Evolutionary conservation across 805 yeast species (phyloP).

Genomic region (Pichia nanzhaoensis): DNA sequence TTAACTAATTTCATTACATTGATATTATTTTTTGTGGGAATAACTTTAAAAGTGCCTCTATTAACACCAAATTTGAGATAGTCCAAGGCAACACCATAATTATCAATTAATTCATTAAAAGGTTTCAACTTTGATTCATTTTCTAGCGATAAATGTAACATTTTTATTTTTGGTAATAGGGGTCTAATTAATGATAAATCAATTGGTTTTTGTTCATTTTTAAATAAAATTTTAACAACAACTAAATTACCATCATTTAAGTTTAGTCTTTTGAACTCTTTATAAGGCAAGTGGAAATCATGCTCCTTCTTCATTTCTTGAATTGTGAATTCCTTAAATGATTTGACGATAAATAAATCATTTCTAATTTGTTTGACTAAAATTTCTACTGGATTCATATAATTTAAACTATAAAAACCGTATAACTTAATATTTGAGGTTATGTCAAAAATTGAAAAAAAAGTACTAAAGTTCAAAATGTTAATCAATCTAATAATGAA

Average conservation of each 20-base stretch:
- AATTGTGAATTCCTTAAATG: slow-evolving; percentile 26
- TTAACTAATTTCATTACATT: slow-evolving; percentile 25
- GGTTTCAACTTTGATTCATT: slow-evolving; percentile 26
- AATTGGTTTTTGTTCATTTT: slow-evolving; percentile 28
- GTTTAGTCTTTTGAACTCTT: slow-evolving; percentile 26
- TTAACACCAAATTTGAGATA: slow-evolving; percentile 29
- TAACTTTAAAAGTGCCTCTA: slow-evolving; percentile 23
- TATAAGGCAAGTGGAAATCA: slow-evolving; percentile 29
- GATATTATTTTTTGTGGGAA: slow-evolving; percentile 22
- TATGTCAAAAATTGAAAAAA: slow-evolving; percentile 27
- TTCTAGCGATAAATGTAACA: slow-evolving; percentile 26
- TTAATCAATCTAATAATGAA: slow-evolving; percentile 21
- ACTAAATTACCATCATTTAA: slow-evolving; percentile 26
- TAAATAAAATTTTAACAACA: slow-evolving; percentile 26
- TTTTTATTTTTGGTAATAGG: slow-evolving; percentile 21
- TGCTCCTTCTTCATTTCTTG: slow-evolving; percentile 29
- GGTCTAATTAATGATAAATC: slow-evolving; percentile 24
- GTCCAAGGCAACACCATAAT: slow-evolving; percentile 17
- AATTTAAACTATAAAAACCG: slow-evolving; percentile 25
- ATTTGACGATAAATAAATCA: slow-evolving; percentile 26
- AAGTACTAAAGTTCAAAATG: slow-evolving; percentile 21
- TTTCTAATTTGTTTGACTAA: slow-evolving; percentile 27
- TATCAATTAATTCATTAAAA: slow-evolving; percentile 25
- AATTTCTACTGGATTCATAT: slow-evolving; percentile 26
- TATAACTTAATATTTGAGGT: slow-evolving; percentile 28